Evolutionary conservation across 2,329 filamentous ascomycete genomes (phyloP).

Genomic region (Plectosphaerella plurivora): DNA sequence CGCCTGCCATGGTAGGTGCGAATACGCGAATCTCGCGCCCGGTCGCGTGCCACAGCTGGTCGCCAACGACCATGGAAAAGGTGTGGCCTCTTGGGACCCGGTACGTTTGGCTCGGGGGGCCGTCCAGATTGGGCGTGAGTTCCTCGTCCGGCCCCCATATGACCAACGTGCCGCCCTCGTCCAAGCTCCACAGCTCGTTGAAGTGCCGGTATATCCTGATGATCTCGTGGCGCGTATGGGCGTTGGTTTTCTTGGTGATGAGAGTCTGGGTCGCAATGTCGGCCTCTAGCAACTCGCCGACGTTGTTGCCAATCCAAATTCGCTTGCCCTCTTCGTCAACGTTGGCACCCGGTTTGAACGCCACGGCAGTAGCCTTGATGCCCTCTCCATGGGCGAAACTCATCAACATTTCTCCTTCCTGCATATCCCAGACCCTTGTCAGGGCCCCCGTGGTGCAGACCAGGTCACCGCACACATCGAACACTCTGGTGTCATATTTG

Average conservation of each 20-base stretch:
- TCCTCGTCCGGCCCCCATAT: constrained; percentile 77
- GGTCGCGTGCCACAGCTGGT: constrained; percentile 80
- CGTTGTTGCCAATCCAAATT: constrained; percentile 86
- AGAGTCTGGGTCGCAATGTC: constrained; percentile 73
- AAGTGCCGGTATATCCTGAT: constrained; percentile 81
- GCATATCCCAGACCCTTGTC: constrained; percentile 83
- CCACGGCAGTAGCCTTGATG: constrained; percentile 72
- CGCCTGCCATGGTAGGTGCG: constrained; percentile 64
- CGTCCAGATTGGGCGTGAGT: constrained; percentile 68
- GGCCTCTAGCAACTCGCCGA: constrained; percentile 84
- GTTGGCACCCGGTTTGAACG: constrained; percentile 77
- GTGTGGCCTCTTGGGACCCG: constrained; percentile 77
- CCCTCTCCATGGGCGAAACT: constrained; percentile 81
- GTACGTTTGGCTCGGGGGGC: constrained; percentile 68
- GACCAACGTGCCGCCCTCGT: constrained; percentile 80
- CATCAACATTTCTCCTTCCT: constrained; percentile 76
- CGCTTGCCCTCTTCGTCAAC: constrained; percentile 76
- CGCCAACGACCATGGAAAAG: constrained; percentile 82
- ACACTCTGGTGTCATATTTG: constrained; percentile 80
- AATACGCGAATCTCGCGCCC: constrained; percentile 88
- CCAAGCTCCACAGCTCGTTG: constrained; percentile 90
- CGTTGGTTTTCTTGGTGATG: constrained; percentile 61
- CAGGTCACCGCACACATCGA: constrained; percentile 84
- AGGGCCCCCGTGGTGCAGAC: constrained; percentile 83
- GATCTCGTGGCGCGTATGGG: constrained; percentile 75